Evolutionary conservation across 306 rosid species (phyloP).

Genomic region (Elaeagnus macrophylla): DNA sequence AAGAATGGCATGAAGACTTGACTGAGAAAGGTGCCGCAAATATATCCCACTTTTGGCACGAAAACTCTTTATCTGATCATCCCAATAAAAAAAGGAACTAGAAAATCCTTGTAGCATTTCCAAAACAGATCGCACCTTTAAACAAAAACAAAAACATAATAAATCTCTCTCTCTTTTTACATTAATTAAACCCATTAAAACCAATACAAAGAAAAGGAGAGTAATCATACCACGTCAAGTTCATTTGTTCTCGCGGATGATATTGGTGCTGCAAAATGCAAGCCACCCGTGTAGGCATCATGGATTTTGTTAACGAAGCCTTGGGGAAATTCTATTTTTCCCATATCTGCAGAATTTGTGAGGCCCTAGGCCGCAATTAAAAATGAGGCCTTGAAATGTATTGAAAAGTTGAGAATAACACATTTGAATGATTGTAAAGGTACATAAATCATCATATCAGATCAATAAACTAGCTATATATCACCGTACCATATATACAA

Average conservation of each 20-base stretch:
- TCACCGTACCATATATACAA: no score
- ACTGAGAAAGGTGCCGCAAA: conserved; percentile 56
- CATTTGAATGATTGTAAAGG: no score
- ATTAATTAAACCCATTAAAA: background rate
- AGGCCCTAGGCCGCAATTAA: no score
- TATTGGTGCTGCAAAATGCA: conserved; percentile 59
- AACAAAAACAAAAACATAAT: background rate
- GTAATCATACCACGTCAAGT: conserved; percentile 48
- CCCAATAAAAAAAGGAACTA: conserved; percentile 65
- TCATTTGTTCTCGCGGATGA: conserved; percentile 61
- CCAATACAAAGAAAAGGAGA: background rate
- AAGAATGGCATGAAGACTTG: conserved; percentile 52
- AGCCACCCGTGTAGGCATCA: conserved; percentile 43
- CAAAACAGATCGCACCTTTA: conserved; percentile 74
- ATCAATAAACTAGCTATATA: no score
- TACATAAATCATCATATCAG: no score
- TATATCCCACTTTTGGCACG: conserved; percentile 48
- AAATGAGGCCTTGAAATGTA: no score
- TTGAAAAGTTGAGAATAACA: no score
- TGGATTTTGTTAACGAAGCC: conserved; percentile 53
- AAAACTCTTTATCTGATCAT: conserved; percentile 31
- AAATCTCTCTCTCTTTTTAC: background rate
- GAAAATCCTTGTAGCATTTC: conserved; percentile 89
- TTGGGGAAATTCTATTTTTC: conserved; percentile 34
- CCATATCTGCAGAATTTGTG: conserved; percentile 28